Evolutionary conservation across 2,329 filamentous ascomycete genomes (phyloP), one percentile per base, ranked within the genome.

Genomic region (Epichloe coenophiala): DNA sequence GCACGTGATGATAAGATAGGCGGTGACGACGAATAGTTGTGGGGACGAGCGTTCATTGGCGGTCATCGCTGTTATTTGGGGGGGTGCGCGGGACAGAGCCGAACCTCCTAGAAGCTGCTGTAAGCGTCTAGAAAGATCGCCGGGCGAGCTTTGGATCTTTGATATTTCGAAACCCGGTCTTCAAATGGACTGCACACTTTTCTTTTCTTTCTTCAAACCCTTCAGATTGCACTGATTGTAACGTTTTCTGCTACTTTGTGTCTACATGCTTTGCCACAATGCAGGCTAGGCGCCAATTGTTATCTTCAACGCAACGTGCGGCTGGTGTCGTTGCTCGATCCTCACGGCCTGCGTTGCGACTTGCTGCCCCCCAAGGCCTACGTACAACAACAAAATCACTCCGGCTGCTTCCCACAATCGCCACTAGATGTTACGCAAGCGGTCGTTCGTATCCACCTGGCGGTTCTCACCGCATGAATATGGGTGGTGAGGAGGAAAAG

Each of bases 401-500:
- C 15, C 60, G 55, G 36, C 51, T 71, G 15, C 58, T 72, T 5
- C 72, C 77, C 3, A 63, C 63, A 9, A 58, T 66, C 39, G 58
- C 68, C 13, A 58, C 68, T 12, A 75, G 83, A 50, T 66, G 61
- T 45, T 86, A 86, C 68, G 76, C 82, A 53, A 82, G 81, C 72
- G 84, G 86, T 60, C 75, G 84, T 53, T 87, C 89, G 55, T 88
- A 93, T 57, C 90, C 89, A 1, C 89, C 91, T 0, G 91, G 91
- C 47, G 90, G 90, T 51, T 96, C 89, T 1, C 88, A 96, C 68
- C 86, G 85, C 56, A 97, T 97, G 90, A 83, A 97, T 63, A 69
- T 97, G 64, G 80, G 88, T 50, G 85, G 74, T 31, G 78, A 78
- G 58, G 76, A 78, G 43, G 75, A 96, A 67, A 95, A 96, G 68